Base-by-base conservation (phyloP, 208 protist genomes). In the Blechomonas ayalai region DNA sequence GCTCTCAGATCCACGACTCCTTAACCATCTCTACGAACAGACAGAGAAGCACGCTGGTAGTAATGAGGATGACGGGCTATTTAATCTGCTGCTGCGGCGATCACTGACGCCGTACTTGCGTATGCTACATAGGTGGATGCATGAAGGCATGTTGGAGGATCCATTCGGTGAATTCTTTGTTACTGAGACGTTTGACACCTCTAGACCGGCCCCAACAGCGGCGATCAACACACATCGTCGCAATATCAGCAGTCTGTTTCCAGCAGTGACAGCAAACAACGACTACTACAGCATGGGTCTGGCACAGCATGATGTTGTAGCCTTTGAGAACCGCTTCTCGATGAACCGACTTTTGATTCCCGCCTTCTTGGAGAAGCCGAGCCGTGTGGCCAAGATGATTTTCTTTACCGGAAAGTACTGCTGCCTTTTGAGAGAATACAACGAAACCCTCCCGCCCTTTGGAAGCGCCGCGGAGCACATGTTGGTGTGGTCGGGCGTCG, bases 111-210 rank as follows among this genome's bases (percentile, higher is more conserved):
- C 84, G 22, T 93, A 90, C 38, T 41, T 93, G 40, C 78, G 61
- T 37, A 73, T 83, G 47, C 52, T 93, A 50, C 65, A 82, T 35
- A 64, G 63, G n/a, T 93, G 84, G 81, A 83, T 90, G 80, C 65
- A 84, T 52, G 67, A 76, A 34, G 84, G 84, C 18, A 52, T 84
- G 31, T 59, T 93, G 12, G 78, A 84, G 22, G 84, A 93, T 52
- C 80, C 80, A 2, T 88, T 73, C 39, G 69, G 65, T 2, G 84
- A 93, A 53, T 93, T 93, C 49, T 93, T 93, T 59, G 82, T 93
- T 25, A 68, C 68, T 4, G 80, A 90, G 41, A 31, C 48, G 31
- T 16, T 31, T 47, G 38, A 9, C 43, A 31, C 48, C 3, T 20
- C 42, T 9, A 35, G 33, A 22, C 19, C 38, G 2, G 32, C 42